Evolutionary conservation across 257 asterid genomes (phyloP).

Genomic region (Apocynum venetum): DNA sequence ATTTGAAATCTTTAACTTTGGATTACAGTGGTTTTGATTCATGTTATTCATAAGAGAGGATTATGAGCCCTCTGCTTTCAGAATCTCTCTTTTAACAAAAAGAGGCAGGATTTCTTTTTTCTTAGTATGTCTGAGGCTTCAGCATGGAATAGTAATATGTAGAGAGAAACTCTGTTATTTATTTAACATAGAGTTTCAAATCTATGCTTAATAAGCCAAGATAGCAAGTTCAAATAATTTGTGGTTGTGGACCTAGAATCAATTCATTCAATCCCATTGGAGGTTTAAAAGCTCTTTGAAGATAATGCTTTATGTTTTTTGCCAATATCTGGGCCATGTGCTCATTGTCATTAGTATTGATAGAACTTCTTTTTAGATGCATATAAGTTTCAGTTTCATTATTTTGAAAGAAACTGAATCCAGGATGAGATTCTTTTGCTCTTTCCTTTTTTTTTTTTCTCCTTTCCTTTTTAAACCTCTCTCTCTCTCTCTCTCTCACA

Average conservation of each 20-base stretch:
- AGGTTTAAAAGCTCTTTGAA: not conserved
- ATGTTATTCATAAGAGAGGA: not conserved
- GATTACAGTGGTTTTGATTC: not conserved
- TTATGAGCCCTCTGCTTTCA: not conserved
- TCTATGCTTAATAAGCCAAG: not conserved
- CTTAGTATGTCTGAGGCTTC: not conserved
- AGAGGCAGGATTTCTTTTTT: not conserved
- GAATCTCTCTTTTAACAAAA: conserved; percentile 5
- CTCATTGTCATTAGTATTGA: not conserved
- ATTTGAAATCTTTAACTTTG: not conserved
- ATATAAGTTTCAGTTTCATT: not conserved
- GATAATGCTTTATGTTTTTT: not conserved
- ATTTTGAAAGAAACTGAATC: not conserved
- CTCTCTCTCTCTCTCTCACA: not conserved
- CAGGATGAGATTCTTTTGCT: not conserved
- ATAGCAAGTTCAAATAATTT: not conserved
- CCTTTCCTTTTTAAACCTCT: no score
- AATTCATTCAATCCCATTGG: not conserved
- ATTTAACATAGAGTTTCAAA: not conserved
- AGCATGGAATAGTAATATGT: not conserved
- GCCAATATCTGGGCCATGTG: not conserved
- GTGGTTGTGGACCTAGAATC: not conserved
- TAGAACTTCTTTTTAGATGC: not conserved
- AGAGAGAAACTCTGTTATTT: not conserved
- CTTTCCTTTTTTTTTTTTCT: no score